Conservation (phyloP, 768 basidiomycete genomes). For the Lactarius vividus region DNA sequence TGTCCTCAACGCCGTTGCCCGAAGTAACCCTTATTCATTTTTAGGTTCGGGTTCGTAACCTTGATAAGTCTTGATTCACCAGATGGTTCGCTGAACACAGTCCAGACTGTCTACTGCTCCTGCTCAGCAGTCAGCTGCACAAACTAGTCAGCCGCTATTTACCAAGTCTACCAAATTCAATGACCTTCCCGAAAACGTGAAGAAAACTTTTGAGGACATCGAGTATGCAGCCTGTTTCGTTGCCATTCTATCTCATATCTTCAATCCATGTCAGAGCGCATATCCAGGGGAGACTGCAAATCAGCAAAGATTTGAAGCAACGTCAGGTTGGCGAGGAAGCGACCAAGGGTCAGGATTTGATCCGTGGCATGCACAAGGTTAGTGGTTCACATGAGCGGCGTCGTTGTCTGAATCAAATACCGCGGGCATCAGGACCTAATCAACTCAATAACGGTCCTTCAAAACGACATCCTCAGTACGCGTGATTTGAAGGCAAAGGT, state of each 20-base stretch:
- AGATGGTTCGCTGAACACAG: conserved; percentile 13
- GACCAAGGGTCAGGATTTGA: conserved; percentile 66
- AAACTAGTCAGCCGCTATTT: conserved; percentile 40
- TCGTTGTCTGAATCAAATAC: not conserved
- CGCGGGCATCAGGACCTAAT: conserved; percentile 55
- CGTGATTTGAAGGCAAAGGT: conserved; percentile 72
- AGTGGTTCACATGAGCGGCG: not conserved
- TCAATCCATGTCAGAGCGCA: conserved; percentile 45
- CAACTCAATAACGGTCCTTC: conserved; percentile 57
- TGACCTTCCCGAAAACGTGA: conserved; percentile 69
- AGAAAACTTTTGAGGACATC: conserved; percentile 60
- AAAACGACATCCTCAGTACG: conserved; percentile 62
- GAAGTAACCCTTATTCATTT: not conserved
- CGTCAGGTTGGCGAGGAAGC: conserved; percentile 75
- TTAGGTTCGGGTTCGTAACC: conserved; percentile 24
- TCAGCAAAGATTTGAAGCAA: conserved; percentile 74
- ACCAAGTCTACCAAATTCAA: conserved; percentile 73
- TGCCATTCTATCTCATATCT: conserved; percentile 16
- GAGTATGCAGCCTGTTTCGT: conserved; percentile 49
- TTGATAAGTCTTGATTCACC: not conserved
- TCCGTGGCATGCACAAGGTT: conserved; percentile 67
- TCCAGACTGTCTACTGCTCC: conserved; percentile 12
- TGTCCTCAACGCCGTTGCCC: not conserved
- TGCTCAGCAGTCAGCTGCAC: conserved; percentile 21
- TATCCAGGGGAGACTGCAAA: conserved; percentile 77